A percentile compares a stretch with the other conserved stretches of the same genome.
These are phyloP conservation scores for Lanzia echinophila DNA, from an alignment of 2,329 filamentous ascomycete species.

Conservation along the genomic window DNA sequence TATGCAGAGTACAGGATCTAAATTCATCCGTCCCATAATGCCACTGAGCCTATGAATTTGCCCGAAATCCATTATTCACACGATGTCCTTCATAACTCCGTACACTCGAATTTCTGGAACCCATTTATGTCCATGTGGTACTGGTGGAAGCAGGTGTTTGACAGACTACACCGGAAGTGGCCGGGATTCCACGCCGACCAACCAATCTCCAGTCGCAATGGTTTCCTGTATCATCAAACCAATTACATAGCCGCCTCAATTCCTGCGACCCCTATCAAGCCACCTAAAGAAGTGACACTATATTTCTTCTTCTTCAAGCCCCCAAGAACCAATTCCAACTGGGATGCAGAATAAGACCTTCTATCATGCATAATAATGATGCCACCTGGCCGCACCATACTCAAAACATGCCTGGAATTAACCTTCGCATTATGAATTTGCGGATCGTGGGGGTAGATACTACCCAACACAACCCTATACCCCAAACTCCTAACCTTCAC, in stretches of 20 bases:
- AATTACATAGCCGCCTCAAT: background rate
- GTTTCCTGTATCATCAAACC: background rate
- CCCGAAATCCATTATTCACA: too few relatives aligned
- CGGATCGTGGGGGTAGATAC: constrained; percentile 87
- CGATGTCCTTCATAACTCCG: too few relatives aligned
- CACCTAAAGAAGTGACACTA: constrained; percentile 62
- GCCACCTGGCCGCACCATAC: constrained; percentile 68
- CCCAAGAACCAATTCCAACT: constrained; percentile 67
- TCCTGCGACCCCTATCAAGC: constrained; percentile 44
- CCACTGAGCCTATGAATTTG: too few relatives aligned
- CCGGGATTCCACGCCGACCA: too few relatives aligned
- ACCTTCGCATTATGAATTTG: constrained; percentile 63
- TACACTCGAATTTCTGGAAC: too few relatives aligned
- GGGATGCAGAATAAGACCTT: constrained; percentile 73
- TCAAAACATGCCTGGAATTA: constrained; percentile 74
- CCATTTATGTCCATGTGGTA: too few relatives aligned
- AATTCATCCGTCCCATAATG: too few relatives aligned
- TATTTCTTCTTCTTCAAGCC: constrained; percentile 66
- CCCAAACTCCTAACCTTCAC: constrained; percentile 51
- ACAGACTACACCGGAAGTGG: too few relatives aligned
- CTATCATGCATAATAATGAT: constrained; percentile 85
- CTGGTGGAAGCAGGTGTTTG: too few relatives aligned
- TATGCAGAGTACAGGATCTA: too few relatives aligned
- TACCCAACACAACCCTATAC: constrained; percentile 71
- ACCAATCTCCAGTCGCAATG: too few relatives aligned